phyloP scores from a whole-genome alignment of 1,284 basidiomycete genomes.

The Cystobasidiaceae sp. region DNA sequence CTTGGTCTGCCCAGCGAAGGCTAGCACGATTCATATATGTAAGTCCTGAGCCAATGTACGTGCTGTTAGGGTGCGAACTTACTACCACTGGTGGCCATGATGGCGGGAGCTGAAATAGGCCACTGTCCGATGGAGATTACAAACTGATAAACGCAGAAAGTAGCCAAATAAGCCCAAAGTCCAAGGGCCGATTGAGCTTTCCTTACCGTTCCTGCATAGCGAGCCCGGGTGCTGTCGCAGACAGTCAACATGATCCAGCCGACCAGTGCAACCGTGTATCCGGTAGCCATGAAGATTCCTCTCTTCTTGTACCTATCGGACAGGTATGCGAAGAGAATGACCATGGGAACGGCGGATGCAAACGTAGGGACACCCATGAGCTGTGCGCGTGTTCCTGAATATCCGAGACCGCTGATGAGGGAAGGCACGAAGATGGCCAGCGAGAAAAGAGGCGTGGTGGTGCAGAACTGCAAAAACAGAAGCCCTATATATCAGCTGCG shows the following conservation, averaged over 20 bases:
- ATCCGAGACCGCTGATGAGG: neutral
- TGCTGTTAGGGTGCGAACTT: too few relatives aligned
- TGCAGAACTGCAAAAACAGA: conserved; percentile 1
- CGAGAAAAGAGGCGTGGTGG: conserved; percentile 1
- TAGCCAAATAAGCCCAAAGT: neutral
- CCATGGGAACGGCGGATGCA: neutral
- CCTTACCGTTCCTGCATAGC: conserved; percentile 10
- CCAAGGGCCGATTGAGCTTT: too few relatives aligned
- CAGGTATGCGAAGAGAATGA: neutral
- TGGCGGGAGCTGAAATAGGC: conserved; percentile 3
- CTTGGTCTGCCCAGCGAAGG: conserved; percentile 8
- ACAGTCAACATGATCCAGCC: conserved; percentile 1
- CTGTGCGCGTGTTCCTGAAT: neutral
- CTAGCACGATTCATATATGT: too few relatives aligned
- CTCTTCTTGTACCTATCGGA: conserved; percentile 3
- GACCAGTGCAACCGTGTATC: neutral
- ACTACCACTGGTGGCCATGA: conserved; percentile 3
- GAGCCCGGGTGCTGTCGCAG: conserved; percentile 2
- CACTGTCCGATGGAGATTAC: conserved; percentile 5
- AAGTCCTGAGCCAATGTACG: too few relatives aligned
- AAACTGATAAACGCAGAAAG: neutral
- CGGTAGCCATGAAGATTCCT: neutral
- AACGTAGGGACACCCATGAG: conserved; percentile 6
- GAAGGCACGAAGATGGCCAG: conserved; percentile 6
- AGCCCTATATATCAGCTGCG: neutral